Evolutionary conservation across 306 rosid genomes (phyloP), one percentile per base, ranked within the genome.

Genomic region (Hippophae tibetana): DNA sequence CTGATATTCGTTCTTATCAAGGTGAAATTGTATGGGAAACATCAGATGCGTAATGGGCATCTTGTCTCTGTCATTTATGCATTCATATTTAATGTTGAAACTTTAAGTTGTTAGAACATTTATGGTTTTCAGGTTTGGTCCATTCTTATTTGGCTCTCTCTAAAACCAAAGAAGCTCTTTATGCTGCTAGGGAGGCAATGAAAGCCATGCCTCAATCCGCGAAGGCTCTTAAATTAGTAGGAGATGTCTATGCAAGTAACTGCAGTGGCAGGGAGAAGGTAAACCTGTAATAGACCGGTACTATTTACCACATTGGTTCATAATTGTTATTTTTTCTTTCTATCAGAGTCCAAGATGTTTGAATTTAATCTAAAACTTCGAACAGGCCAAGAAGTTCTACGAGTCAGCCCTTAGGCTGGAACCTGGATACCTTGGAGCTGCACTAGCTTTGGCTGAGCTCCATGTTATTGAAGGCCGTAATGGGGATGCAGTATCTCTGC

Each of bases 161-260:
- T 58, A 93, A 93, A 81, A 74, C 81, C 54, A 93, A 93, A 76
- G 99, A 93, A 77, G 97, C 99, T 68, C 69, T 93, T 58, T 84
- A 93, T 82, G 95, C 97, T 61, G 76, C 99, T 7, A 83, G 99
- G 83, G 99, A 88, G 78, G 99, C 99, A 50, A 89, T 93, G 99
- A 93, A 86, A 73, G 95, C 97, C 75, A 93, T 89, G 95, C 99
- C 99, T 72, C 97, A 93, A 66, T 93, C 97, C 1, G 99, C 99
- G 13, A 93, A 89, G 87, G 97, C 99, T 57, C 79, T 89, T 63
- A 93, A 93, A 78, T 73, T 93, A 70, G 97, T 93, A 43, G 99
- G 97, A 54, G 99, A 93, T 72, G 99, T 86, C 50, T 97, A 93
- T 73, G 99, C 90, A 23, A 89, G 87, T 81, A 93, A 82, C 74